Base-by-base conservation (phyloP, 805 yeast genomes). In the Candida khao-thaluensis region DNA sequence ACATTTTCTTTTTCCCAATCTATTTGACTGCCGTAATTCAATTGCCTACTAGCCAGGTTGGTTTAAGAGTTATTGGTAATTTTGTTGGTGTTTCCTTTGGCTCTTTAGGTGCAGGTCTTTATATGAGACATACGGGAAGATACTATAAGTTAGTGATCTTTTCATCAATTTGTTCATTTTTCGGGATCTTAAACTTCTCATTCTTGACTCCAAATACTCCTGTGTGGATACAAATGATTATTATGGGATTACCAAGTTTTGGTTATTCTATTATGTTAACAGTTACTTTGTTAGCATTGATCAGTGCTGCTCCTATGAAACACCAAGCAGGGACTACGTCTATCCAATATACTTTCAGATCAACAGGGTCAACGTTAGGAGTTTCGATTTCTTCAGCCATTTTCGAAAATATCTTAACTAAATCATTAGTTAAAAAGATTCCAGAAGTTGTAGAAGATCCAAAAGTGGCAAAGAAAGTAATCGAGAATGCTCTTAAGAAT, bases 281-380 rank as follows among this genome's bases (percentile, higher is more conserved):
- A 0, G 77, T 85, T 2, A 79, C 90, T 0, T 64, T 87, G 34
- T 60, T 86, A 24, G 84, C 95, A 0, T 70, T 87, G 60, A 83
- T 87, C 38, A 81, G 93, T 0, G 77, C 93, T 1, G 93, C 83
- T 2, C 81, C 84, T 7, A 59, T 68, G 16, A 71, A 75, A 37
- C 75, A 71, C 52, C 95, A 87, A 59, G 95, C 96, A 1, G 74
- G 88, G 15, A 83, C 91, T 2, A 89, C 96, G 0, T 85, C 95
- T 0, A 85, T 90, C 42, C 95, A 87, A 54, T 89, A 90, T 57
- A 89, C 90, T 0, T 87, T 85, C 66, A 72, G 95, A 53, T 82
- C 91, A 7, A 81, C 89, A 1, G 95, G 95, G 0, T 82, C 91
- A n/a, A 84, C 93, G 0, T 60, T 86, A 35, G 95, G 95, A 26